Evolutionary conservation across 345 rosid genomes (phyloP), one percentile per base, ranked within the genome.

Genomic region (Ricinus communis): DNA sequence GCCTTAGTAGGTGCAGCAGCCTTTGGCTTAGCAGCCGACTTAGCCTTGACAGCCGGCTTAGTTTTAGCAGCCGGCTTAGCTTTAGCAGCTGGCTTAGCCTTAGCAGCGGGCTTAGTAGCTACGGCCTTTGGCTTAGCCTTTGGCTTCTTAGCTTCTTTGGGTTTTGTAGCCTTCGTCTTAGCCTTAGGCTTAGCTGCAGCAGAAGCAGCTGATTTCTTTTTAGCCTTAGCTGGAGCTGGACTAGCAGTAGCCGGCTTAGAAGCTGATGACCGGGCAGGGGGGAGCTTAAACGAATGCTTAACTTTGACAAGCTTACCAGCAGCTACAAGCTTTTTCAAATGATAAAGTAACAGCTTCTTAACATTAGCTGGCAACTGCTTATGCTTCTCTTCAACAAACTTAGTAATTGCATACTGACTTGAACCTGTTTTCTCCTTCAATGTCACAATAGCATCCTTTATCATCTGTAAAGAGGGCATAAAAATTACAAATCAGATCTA

Each of bases 381-480:
- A 2, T 93, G 87, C 74, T 88, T 93, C 82, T 85, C 96, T 33
- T 93, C 98, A 0, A 90, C 82, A 76, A 86, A 90, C 72, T 90
- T 90, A 28, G 91, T 76, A 71, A 93, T 93, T 41, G 98, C 98
- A 64, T 87, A 83, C 79, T 90, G 96, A 55, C 98, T 93, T 41
- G 98, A 93, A 64, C 98, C 98, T 5, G 84, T 88, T 81, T 80
- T 93, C 78, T 93, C 98, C 75, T 93, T 90, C 82, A 93, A 64
- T 8, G 87, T 80, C 19, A 77, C 73, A 11, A 93, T 88, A 0
- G 96, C 93, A 0, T 90, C 92, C 58, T 84, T 90, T 1, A 92
- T 79, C 97, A 92, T 92, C 97, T 92, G 74, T 14, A 77, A 74
- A 1, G 61, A 24, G 41, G 24, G 49, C 50, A 2, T 28, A 49